Conservation (phyloP, 2,329 filamentous ascomycete species). For the Fusarium pilosicola region DNA sequence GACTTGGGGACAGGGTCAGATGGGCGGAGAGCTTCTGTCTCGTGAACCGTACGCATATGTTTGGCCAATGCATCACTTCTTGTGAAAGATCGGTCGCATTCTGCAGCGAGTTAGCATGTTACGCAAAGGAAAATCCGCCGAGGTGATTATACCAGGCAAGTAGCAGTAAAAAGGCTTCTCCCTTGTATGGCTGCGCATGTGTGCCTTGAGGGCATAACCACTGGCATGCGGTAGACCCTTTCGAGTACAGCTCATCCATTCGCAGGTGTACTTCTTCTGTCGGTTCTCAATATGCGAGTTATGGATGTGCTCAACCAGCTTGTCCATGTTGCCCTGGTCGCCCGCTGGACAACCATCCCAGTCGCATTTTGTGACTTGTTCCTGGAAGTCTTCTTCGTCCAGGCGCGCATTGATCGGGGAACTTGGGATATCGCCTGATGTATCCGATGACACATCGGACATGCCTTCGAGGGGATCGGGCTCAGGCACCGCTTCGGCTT, state of each 20-base stretch:
- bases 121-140: not conserved
- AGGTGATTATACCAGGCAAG: constrained; percentile 76
- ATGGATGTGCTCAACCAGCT: constrained; percentile 84
- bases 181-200: constrained; percentile 97
- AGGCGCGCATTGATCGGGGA: constrained; percentile 73
- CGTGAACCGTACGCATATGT: constrained; percentile 98
- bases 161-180: constrained; percentile 99
- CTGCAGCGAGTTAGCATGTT: constrained; percentile 57
- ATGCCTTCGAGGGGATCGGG: constrained; percentile 65
- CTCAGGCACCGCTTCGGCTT: constrained; percentile 58
- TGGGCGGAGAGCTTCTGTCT: constrained; percentile 91
- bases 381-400: constrained; percentile 79
- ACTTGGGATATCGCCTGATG: constrained; percentile 83
- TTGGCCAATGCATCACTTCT: constrained; percentile 95
- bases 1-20: constrained; percentile 79
- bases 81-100: constrained; percentile 97
- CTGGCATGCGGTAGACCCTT: constrained; percentile 94
- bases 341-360: constrained; percentile 80
- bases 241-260: constrained; percentile 89
- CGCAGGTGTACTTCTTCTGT: constrained; percentile 97
- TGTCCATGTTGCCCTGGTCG: constrained; percentile 83
- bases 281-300: constrained; percentile 92
- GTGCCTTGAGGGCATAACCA: constrained; percentile 93
- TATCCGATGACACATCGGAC: constrained; percentile 88
- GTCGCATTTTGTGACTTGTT: constrained; percentile 80